phyloP scores from a whole-genome alignment of 164 flowering plant genomes.

The Vitis rotundifolia region DNA sequence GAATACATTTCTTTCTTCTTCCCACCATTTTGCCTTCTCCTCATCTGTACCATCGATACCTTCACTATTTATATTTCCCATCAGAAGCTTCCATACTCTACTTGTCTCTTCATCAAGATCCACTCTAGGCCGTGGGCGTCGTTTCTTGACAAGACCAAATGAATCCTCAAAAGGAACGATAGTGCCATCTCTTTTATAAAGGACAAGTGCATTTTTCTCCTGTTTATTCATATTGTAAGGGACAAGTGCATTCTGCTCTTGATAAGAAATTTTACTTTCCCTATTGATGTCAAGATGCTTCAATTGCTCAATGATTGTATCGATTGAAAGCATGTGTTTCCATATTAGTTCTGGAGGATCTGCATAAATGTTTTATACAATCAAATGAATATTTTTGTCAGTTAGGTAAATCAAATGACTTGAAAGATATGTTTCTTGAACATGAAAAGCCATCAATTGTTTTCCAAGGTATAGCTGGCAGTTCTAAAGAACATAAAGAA shows the following conservation, averaged over 20 bases:
- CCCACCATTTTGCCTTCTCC: slow-evolving; percentile 86
- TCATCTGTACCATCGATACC: slow-evolving; percentile 71
- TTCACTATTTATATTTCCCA: slow-evolving; percentile 60
- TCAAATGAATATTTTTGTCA: neutral
- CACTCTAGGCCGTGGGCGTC: slow-evolving; percentile 75
- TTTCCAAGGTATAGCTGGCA: neutral
- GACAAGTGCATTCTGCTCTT: slow-evolving; percentile 31
- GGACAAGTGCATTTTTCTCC: slow-evolving; percentile 55
- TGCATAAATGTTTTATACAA: slow-evolving; percentile 23
- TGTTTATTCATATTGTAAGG: slow-evolving; percentile 18
- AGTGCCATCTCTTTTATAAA: slow-evolving; percentile 50
- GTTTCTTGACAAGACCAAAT: slow-evolving; percentile 41
- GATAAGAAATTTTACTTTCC: slow-evolving; percentile 8
- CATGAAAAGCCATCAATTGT: neutral
- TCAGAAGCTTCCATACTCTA: slow-evolving; percentile 82
- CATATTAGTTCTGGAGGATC: slow-evolving; percentile 28
- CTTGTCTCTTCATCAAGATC: slow-evolving; percentile 86
- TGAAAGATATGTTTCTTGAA: neutral
- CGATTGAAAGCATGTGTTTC: slow-evolving; percentile 29
- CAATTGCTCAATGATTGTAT: slow-evolving; percentile 39
- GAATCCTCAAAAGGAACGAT: slow-evolving; percentile 59
- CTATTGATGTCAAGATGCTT: slow-evolving; percentile 41
- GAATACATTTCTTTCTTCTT: slow-evolving; percentile 76
- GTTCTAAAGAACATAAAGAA: neutral
- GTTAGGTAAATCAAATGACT: neutral